Percentiles rank a stretch among this genome's conserved stretches.
phyloP scores from a whole-genome alignment of 495 filamentous ascomycete species.

The Mytilinidion resinicola region DNA sequence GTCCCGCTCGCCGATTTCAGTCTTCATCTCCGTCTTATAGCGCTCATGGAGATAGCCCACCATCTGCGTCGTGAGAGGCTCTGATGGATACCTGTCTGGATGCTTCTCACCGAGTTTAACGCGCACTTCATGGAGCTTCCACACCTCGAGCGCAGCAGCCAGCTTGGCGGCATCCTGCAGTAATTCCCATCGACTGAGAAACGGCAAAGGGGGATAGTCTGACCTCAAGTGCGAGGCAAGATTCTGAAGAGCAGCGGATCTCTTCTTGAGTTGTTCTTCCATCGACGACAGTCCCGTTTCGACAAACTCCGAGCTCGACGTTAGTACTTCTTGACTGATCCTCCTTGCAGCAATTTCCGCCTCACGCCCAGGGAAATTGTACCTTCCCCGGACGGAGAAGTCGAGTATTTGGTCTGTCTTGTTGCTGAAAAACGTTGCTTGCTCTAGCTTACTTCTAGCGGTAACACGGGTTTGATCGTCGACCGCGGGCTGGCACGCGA shows the following conservation, averaged over 20 bases:
- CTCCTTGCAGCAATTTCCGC: conserved; percentile 70
- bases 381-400: conserved; percentile 57
- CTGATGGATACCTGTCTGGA: conserved; percentile 42
- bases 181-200: conserved; percentile 65
- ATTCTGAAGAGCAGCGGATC: conserved; percentile 61
- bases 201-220: conserved; percentile 51
- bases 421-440: conserved; percentile 85
- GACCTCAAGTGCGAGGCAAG: conserved; percentile 61
- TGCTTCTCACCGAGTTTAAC: conserved; percentile 16
- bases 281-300: conserved; percentile 63
- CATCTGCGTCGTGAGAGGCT: conserved; percentile 54
- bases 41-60: conserved; percentile 63
- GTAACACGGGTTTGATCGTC: conserved; percentile 52
- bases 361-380: conserved; percentile 59
- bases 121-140: conserved; percentile 60
- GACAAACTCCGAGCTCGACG: conserved; percentile 65
- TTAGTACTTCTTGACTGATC: conserved; percentile 76
- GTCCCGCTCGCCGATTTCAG: conserved; percentile 59
- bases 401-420: conserved; percentile 74
- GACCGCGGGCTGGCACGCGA: conserved; percentile 49
- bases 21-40: conserved; percentile 56
- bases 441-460: conserved; percentile 82
- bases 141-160: conserved; percentile 72
- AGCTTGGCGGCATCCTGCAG: conserved; percentile 90
- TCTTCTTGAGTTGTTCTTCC: conserved; percentile 67